These are phyloP conservation scores for Ogataea parapolymorpha DNA, from an alignment of 805 yeast genomes.

Conservation along the genomic window DNA sequence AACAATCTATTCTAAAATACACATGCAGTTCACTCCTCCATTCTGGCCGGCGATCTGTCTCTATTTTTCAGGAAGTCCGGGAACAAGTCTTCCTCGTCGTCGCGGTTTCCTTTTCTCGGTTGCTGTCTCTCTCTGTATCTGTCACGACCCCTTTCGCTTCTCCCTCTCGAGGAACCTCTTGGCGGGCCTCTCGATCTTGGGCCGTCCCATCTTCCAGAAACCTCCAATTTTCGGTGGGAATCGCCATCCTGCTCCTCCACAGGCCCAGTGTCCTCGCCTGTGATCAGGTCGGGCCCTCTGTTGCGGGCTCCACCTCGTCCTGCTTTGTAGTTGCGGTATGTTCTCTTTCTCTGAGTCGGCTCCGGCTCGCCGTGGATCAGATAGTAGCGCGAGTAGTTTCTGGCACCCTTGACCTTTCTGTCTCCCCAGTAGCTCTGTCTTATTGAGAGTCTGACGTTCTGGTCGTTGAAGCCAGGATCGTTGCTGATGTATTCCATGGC, in stretches of 20 bases:
- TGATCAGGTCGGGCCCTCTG: constrained; percentile 32
- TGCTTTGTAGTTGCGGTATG: constrained; percentile 17
- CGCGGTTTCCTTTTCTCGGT: constrained; percentile 12
- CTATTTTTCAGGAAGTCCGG: constrained; percentile 29
- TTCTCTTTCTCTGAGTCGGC: constrained; percentile 28
- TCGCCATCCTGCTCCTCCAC: constrained; percentile 2
- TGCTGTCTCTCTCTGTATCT: constrained; percentile 15
- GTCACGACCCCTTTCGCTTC: constrained; percentile 11
- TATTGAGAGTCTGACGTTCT: constrained; percentile 35
- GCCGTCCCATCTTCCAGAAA: constrained; percentile 24
- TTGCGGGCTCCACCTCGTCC: constrained; percentile 3
- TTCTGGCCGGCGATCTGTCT: constrained; percentile 27
- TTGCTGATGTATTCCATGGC: constrained; percentile 37
- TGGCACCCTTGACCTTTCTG: constrained; percentile 54
- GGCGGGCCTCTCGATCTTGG: constrained; percentile 2
- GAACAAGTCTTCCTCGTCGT: constrained; percentile 36
- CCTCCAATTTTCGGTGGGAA: constrained; percentile 21
- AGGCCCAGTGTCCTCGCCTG: constrained; percentile 25
- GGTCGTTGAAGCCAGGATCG: constrained; percentile 17
- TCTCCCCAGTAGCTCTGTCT: constrained; percentile 55
- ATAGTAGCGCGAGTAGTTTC: constrained; percentile 60
- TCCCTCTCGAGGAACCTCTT: constrained; percentile 12
- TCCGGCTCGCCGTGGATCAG: constrained; percentile 71
- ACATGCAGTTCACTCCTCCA: constrained; percentile 1
- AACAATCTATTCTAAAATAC: not conserved